Percentiles rank a stretch among this genome's conserved stretches.
Evolutionary conservation across 257 asterid genomes (phyloP).

Genomic region (Linderniella brevidens): DNA sequence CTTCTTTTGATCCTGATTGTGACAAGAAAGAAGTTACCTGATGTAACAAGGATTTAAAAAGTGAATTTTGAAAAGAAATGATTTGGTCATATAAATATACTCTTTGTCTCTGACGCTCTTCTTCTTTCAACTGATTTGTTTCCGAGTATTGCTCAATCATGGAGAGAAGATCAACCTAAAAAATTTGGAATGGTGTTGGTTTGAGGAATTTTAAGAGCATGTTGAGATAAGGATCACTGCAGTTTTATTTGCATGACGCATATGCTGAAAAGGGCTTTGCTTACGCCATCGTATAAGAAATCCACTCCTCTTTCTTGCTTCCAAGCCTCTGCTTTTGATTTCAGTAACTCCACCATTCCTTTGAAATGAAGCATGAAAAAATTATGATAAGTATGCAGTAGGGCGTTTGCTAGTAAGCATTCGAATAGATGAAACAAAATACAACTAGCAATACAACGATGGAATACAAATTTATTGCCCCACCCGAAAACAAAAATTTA

Average conservation of each 20-base stretch:
- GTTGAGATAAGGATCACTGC: background rate
- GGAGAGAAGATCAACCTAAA: constrained; percentile 50
- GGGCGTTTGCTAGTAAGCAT: background rate
- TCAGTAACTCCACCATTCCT: constrained; percentile 67
- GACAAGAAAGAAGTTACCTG: too few relatives aligned
- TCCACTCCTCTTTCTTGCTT: constrained; percentile 51
- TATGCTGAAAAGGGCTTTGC: constrained; percentile 16
- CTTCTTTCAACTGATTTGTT: constrained; percentile 52
- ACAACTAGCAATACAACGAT: too few relatives aligned
- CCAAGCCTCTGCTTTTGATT: constrained; percentile 58
- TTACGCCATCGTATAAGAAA: constrained; percentile 76
- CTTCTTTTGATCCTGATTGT: constrained; percentile 91
- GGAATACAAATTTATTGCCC: too few relatives aligned
- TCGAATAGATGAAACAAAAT: background rate
- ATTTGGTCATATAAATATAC: too few relatives aligned
- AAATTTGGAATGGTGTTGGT: background rate
- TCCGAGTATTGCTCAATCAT: constrained; percentile 60
- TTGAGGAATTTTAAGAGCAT: background rate
- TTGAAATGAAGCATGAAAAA: constrained; percentile 4
- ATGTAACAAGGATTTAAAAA: constrained; percentile 7
- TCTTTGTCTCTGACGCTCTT: constrained; percentile 42
- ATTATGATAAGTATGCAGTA: background rate
- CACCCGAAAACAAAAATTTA: too few relatives aligned
- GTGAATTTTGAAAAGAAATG: too few relatives aligned
- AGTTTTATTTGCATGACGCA: background rate